phyloP scores from a whole-genome alignment of 805 yeast species.

The Kregervanrija pseudodelftensis region DNA sequence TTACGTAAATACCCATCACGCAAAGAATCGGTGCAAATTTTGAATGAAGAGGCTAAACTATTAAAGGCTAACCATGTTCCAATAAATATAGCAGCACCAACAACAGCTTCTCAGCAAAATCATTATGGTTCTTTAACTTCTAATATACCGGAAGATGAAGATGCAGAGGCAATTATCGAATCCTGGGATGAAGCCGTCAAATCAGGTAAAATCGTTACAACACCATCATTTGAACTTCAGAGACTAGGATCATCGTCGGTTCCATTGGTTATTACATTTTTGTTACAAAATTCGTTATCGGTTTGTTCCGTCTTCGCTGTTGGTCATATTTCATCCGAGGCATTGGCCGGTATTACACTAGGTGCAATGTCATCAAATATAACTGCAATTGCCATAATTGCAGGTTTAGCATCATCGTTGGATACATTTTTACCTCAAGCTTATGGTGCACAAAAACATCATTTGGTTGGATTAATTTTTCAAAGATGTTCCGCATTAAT shows the following conservation, averaged over 20 bases:
- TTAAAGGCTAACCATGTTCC: constrained; percentile 22
- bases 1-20: constrained; percentile 5
- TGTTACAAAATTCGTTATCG: constrained; percentile 64
- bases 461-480: constrained; percentile 60
- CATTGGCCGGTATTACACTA: constrained; percentile 68
- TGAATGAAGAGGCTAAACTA: constrained; percentile 25
- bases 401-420: constrained; percentile 71
- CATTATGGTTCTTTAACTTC: constrained; percentile 5
- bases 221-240: constrained; percentile 30
- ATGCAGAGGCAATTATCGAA: constrained; percentile 20
- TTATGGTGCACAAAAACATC: constrained; percentile 59
- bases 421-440: constrained; percentile 79
- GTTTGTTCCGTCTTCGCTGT: constrained; percentile 75
- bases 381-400: constrained; percentile 66
- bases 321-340: constrained; percentile 63
- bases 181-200: constrained; percentile 29
- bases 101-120: not conserved
- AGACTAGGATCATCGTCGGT: constrained; percentile 36
- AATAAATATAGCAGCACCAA: constrained; percentile 14
- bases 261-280: constrained; percentile 60
- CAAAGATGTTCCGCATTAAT: constrained; percentile 58
- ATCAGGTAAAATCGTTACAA: constrained; percentile 38
- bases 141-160: constrained; percentile 3
- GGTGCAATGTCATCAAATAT: constrained; percentile 77
- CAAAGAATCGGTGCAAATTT: constrained; percentile 5